Conservation (phyloP, 108 stramenopile species). For the Skeletonema grethae region DNA sequence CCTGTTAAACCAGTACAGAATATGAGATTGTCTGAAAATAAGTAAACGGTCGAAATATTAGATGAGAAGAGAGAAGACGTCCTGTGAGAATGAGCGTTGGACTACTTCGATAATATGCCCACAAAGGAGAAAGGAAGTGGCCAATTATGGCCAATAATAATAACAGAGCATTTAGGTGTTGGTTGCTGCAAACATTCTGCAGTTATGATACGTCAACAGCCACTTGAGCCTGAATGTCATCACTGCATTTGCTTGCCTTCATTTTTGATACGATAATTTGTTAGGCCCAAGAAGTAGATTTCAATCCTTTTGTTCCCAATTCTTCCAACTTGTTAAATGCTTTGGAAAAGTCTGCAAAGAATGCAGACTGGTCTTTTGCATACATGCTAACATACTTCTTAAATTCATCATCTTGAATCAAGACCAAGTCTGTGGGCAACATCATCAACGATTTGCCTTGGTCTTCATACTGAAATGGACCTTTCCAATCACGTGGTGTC, state of each 20-base stretch:
- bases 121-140: no score
- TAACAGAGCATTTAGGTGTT: no score
- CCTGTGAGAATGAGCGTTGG: no score
- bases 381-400: constrained; percentile 74
- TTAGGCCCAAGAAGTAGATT: constrained; percentile 51
- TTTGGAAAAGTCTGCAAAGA: constrained; percentile 75
- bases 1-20: no score
- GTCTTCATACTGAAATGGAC: constrained; percentile 80
- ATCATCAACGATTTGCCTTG: constrained; percentile 75
- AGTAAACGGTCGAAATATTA: no score
- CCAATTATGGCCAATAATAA: no score
- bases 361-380: constrained; percentile 66
- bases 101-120: no score
- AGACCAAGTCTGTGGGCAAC: constrained; percentile 76
- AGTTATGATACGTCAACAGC: background rate
- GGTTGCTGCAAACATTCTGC: no score
- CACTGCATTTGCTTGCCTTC: background rate
- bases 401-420: constrained; percentile 77
- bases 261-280: background rate
- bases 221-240: background rate
- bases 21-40: no score
- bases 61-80: no score
- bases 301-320: constrained; percentile 54
- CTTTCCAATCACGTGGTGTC: constrained; percentile 64
- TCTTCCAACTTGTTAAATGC: constrained; percentile 80